phyloP scores from a whole-genome alignment of 2,329 filamentous ascomycete species.

The Rugonectria rugulosa region DNA sequence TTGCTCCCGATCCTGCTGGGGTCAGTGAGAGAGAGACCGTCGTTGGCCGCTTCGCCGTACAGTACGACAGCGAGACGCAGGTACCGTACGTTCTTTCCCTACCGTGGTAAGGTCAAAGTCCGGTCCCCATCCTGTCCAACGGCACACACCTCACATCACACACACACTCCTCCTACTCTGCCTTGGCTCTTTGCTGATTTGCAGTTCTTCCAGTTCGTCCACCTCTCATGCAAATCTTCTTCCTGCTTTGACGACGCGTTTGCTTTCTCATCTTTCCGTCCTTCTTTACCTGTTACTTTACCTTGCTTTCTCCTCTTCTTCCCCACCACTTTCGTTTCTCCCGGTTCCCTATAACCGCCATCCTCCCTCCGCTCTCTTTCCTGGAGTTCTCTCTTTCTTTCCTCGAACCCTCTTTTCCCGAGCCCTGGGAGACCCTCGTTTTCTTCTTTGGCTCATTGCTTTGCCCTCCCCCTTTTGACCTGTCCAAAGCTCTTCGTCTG shows the following conservation, averaged over 20 bases:
- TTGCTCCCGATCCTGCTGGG: no score
- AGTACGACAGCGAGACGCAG: background rate
- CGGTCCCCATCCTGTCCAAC: constrained; percentile 4
- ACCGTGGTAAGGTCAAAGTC: no score
- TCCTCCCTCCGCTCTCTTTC: constrained; percentile 26
- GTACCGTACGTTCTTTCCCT: background rate
- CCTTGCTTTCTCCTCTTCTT: constrained; percentile 28
- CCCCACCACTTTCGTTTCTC: constrained; percentile 38
- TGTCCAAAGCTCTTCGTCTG: background rate
- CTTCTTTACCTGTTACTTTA: no score
- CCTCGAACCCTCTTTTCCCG: constrained; percentile 22
- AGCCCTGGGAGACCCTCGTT: constrained; percentile 30
- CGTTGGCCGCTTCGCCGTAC: no score
- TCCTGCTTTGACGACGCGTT: constrained; percentile 33
- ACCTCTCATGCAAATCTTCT: constrained; percentile 23
- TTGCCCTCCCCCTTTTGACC: constrained; percentile 19
- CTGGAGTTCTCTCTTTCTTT: constrained; percentile 7
- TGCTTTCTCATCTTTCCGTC: constrained; percentile 20
- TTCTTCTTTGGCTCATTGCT: constrained; percentile 17
- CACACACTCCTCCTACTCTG: no score
- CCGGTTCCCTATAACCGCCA: constrained; percentile 35
- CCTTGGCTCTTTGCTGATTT: background rate
- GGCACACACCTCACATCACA: constrained; percentile 12
- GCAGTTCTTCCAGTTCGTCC: constrained; percentile 20
- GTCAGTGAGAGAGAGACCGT: no score